Evolutionary conservation across 208 protist genomes (phyloP), one percentile per base, ranked within the genome.

Genomic region (Wallacemonas rigidus): DNA sequence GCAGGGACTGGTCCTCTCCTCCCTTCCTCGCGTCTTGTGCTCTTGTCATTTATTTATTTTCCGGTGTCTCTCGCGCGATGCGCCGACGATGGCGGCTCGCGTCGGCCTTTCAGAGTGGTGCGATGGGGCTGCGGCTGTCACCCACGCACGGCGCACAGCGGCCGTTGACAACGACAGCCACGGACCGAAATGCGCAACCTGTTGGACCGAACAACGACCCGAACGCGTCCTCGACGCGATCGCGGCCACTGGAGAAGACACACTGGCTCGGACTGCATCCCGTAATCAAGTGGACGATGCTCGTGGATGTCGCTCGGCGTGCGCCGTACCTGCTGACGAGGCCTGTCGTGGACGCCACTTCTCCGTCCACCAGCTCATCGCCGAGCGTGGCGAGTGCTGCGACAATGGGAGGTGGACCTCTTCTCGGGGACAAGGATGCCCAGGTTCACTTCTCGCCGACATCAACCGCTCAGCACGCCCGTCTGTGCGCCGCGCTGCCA

Each of bases 221-320:
- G n/a, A 38, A 17, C 43, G 1, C 4, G 0, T 50, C 60, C 40
- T 51, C 12, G n/a, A 41, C 48, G 45, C 36, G 48, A 3, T 53
- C 72, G 5, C 1, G 53, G 2, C 2, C 41, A 40, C 76, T 88
- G 14, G 74, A 78, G n/a, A 75, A 77, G 35, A 69, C 80, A 8
- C 26, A 54, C 44, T 94, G 89, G 89, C 73, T 89, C 64, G 75
- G 76, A 14, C 77, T 91, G 64, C 68, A 94, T 58, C 89, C 89
- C 1, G 86, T 94, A 2, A 77, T 83, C 75, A 90, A 90, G 53
- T 91, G 86, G 89, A 94, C 89, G 0, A 75, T 69, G 17, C 76
- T 94, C 50, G 79, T 91, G 2, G 89, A 94, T 63, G 68, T 91
- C 26, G 89, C 80, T 2, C 80, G 89, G 5, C 79, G 83, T 6